Evolutionary conservation across 345 rosid species (phyloP).

Genomic region (Murraya koenigii): DNA sequence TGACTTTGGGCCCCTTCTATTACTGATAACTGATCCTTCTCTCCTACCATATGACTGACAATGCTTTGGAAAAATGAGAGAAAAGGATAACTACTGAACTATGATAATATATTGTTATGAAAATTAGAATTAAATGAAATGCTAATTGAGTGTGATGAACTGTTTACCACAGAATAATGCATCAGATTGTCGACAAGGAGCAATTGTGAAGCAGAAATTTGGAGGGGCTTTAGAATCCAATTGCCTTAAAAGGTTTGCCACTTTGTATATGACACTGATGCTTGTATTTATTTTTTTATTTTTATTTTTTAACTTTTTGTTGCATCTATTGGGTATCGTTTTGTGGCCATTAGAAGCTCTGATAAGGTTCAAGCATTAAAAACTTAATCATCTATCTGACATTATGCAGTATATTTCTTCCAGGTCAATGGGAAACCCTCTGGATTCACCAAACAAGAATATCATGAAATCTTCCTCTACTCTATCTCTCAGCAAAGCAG

Average conservation of each 20-base stretch:
- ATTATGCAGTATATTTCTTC: slow-evolving; percentile 23
- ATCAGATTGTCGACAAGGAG: slow-evolving; percentile 86
- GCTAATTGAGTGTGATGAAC: slow-evolving; percentile 13
- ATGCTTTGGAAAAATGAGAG: neutral
- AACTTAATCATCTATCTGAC: slow-evolving; percentile 11
- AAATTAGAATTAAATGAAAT: neutral
- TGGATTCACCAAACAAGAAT: slow-evolving; percentile 30
- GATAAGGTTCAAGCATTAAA: slow-evolving; percentile 2
- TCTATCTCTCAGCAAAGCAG: slow-evolving; percentile 30
- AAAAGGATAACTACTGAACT: neutral
- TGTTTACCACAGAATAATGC: slow-evolving; percentile 60
- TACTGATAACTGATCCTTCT: neutral
- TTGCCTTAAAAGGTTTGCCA: slow-evolving; percentile 61
- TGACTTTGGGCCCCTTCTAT: neutral
- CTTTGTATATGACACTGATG: slow-evolving; percentile 13
- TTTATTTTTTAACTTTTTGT: neutral
- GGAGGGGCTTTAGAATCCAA: slow-evolving; percentile 82
- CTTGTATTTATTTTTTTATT: too few species aligned
- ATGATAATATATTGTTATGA: neutral
- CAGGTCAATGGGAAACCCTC: slow-evolving; percentile 64
- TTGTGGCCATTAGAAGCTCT: slow-evolving; percentile 1
- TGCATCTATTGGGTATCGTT: slow-evolving; percentile 14
- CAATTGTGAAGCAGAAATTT: slow-evolving; percentile 70
- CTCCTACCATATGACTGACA: neutral
- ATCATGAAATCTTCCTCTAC: slow-evolving; percentile 18